These are phyloP conservation scores for Fraxinus angustifolia DNA, from an alignment of 305 asterid species.

Conservation along the genomic window DNA sequence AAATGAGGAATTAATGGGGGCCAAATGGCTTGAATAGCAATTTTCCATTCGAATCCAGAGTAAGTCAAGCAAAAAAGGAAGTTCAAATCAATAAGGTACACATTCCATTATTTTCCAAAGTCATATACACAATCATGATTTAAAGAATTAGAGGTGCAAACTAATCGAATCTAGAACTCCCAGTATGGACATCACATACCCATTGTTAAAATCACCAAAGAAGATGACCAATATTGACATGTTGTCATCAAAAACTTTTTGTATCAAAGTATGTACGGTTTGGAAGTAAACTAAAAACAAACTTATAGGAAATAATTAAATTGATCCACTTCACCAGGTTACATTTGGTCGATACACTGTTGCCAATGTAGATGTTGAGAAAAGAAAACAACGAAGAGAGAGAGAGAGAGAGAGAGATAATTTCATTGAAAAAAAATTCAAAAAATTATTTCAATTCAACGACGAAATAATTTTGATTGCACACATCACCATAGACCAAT, in stretches of 20 bases:
- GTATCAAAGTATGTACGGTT: neutral
- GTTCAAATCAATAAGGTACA: neutral
- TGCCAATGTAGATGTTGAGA: neutral
- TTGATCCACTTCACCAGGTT: conserved; percentile 93
- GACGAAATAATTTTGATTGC: neutral
- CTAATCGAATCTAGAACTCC: neutral
- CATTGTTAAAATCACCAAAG: neutral
- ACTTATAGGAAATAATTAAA: conserved; percentile 43
- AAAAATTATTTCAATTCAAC: neutral
- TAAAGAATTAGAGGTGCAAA: neutral
- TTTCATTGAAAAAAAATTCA: neutral
- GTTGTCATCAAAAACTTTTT: neutral
- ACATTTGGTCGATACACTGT: neutral
- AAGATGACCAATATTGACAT: neutral
- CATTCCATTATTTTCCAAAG: neutral
- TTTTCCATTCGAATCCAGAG: neutral
- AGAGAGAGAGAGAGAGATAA: neutral
- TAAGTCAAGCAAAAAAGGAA: conserved; percentile 13
- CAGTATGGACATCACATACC: neutral
- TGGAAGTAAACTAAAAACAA: neutral
- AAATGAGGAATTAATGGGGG: neutral
- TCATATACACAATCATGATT: neutral
- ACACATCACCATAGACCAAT: neutral
- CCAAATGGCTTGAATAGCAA: neutral
- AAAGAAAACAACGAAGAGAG: neutral